Conservation (phyloP, 768 basidiomycete genomes). For the Leccinum disarticulatum region DNA sequence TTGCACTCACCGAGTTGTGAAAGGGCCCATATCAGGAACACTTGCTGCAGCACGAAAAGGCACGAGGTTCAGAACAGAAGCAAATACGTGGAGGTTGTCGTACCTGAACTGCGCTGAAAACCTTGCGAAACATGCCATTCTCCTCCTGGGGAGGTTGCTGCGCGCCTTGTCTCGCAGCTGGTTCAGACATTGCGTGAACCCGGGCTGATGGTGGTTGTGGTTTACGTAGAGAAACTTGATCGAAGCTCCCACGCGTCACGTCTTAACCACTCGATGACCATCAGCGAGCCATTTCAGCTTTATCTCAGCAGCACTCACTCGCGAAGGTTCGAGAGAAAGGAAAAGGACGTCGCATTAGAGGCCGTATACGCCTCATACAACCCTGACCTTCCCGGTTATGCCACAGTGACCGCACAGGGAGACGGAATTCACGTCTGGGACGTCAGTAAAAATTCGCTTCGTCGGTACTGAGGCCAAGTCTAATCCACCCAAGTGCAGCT, state of each 20-base stretch:
- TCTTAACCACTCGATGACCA: conserved; percentile 22
- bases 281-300: conserved; percentile 33
- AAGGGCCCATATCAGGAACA: conserved; percentile 62
- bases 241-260: conserved; percentile 23
- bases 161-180: conserved; percentile 20
- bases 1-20: conserved; percentile 58
- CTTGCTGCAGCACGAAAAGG: conserved; percentile 49
- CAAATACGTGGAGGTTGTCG: conserved; percentile 11
- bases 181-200: conserved; percentile 25
- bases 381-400: conserved; percentile 48
- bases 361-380: conserved; percentile 22
- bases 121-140: conserved; percentile 36
- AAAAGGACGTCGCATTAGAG: not conserved
- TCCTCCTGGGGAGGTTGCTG: conserved; percentile 26
- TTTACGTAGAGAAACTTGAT: not conserved
- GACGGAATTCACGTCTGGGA: conserved; percentile 78
- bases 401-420: conserved; percentile 65
- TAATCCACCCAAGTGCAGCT: conserved; percentile 41
- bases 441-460: conserved; percentile 40
- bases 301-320: conserved; percentile 25
- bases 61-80: conserved; percentile 4
- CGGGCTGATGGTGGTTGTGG: conserved; percentile 7
- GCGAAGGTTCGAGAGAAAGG: not conserved
- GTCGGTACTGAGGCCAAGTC: conserved; percentile 1
- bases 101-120: conserved; percentile 46